A percentile compares a stretch with the other conserved stretches of the same genome.
Conservation (phyloP, 75 land plant genomes). For the Azolla pinnata region DNA sequence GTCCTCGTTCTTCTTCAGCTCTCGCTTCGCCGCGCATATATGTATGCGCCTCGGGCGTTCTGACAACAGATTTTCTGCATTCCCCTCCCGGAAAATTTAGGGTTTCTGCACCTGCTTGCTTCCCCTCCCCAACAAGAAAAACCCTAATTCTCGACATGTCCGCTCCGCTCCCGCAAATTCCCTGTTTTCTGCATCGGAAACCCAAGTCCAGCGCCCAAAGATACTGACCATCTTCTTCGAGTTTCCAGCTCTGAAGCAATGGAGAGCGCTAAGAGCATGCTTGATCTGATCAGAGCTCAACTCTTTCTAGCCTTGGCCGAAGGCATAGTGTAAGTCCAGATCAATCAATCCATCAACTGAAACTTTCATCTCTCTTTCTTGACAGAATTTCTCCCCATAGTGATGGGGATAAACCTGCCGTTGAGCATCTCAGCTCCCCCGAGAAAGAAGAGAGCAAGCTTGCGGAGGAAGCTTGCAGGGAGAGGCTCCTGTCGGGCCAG, state of each 20-base stretch:
- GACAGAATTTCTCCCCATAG: no score
- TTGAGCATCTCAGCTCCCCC: constrained; percentile 31
- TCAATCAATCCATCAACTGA: no score
- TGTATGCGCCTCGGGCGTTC: no score
- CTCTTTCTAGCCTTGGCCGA: background rate
- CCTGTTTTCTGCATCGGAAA: no score
- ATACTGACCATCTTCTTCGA: background rate
- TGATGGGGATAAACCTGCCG: constrained; percentile 21
- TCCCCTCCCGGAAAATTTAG: background rate
- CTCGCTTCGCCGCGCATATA: no score
- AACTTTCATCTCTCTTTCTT: no score
- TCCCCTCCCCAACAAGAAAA: no score
- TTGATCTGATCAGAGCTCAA: constrained; percentile 5
- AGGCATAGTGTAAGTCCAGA: constrained; percentile 1
- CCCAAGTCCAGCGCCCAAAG: no score
- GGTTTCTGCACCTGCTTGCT: background rate
- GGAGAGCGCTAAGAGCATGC: background rate
- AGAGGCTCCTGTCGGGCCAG: constrained; percentile 59
- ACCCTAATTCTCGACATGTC: no score
- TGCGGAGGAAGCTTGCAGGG: constrained; percentile 48
- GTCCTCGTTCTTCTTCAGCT: no score
- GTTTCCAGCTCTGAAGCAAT: background rate
- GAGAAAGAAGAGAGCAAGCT: constrained; percentile 37
- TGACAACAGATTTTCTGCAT: background rate
- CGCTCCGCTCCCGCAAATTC: no score